phyloP scores from a whole-genome alignment of 164 flowering plant genomes.

The Protea cynaroides region DNA sequence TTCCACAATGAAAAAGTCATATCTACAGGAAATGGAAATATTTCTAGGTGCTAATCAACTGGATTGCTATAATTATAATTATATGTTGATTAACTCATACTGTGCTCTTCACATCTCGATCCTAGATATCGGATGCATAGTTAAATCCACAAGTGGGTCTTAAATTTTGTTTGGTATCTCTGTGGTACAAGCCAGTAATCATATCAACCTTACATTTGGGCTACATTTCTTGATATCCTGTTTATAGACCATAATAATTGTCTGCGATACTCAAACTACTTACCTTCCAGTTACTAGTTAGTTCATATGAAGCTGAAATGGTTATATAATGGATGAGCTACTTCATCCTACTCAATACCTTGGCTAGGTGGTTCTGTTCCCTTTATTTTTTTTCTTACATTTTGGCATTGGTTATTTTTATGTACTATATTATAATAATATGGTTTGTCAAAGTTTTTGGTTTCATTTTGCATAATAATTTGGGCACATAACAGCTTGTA shows the following conservation, averaged over 20 bases:
- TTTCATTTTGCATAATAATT: background rate
- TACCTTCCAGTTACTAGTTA: background rate
- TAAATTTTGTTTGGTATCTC: too few species aligned
- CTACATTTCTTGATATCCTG: background rate
- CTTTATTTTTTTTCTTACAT: background rate
- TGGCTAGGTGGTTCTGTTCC: background rate
- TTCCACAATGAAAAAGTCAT: too few species aligned
- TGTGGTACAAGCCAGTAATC: too few species aligned
- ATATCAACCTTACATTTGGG: background rate
- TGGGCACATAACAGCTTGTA: background rate
- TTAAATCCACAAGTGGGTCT: too few species aligned
- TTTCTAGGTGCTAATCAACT: too few species aligned
- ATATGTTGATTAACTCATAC: too few species aligned
- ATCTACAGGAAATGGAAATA: too few species aligned
- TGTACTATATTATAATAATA: background rate
- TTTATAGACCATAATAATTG: background rate
- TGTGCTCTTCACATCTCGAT: too few species aligned
- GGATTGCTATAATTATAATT: too few species aligned
- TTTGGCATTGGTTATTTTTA: too few species aligned
- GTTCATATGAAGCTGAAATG: background rate
- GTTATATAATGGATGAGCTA: background rate
- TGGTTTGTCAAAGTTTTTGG: background rate
- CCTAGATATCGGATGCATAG: too few species aligned
- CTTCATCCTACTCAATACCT: slow-evolving; percentile 3
- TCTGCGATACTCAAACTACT: background rate